Base-by-base conservation (phyloP, 2,329 filamentous ascomycete species). In the Talaromyces sp. region DNA sequence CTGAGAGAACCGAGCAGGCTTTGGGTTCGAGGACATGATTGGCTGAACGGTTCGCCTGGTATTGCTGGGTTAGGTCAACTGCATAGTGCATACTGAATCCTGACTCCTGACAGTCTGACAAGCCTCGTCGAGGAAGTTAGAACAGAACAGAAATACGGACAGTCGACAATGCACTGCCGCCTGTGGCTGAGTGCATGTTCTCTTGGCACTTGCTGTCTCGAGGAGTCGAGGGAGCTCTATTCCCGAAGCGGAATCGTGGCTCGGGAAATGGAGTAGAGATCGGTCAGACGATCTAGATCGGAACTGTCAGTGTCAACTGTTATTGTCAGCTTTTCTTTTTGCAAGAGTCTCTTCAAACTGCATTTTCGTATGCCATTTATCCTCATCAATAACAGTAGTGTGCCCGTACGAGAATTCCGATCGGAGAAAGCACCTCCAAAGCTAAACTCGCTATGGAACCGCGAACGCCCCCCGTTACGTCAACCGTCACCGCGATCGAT, bases 41-140 rank as follows among this genome's bases (percentile, higher is more conserved):
- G 48, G 48, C 15, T 8, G 13, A 25, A 15, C 3, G 1, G 40
- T 33, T 58, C 56, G 50, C 56, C 25, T 17, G 28, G 28, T n/a
- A 39, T 53, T 58, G 50, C 56, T 46, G 9, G 35, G 11, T 58
- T 31, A 6, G 56, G 40, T 21, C 36, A 31, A 37, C 37, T 50
- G 43, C 43, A 46, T 46, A n/a, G 3, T n/a, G n/a, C n/a, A n/a
- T n/a, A n/a, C n/a, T n/a, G n/a, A n/a, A 31, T 9, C 5, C 28
- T 31, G 28, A 31, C 28, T 9, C 5, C 28, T 31, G 28, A 31
- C 9, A 31, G 28, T 9, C 28, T 31, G 28, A 31, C 28, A 31
- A 5, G 28, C 5, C 28, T 31, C 28, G 28, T 31, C n/a, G 28
- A 31, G 28, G 28, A 31, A 5, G 28, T 5, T n/a, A n/a, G n/a